Base-by-base conservation (phyloP, 306 rosid genomes). In the Neltuma alba region DNA sequence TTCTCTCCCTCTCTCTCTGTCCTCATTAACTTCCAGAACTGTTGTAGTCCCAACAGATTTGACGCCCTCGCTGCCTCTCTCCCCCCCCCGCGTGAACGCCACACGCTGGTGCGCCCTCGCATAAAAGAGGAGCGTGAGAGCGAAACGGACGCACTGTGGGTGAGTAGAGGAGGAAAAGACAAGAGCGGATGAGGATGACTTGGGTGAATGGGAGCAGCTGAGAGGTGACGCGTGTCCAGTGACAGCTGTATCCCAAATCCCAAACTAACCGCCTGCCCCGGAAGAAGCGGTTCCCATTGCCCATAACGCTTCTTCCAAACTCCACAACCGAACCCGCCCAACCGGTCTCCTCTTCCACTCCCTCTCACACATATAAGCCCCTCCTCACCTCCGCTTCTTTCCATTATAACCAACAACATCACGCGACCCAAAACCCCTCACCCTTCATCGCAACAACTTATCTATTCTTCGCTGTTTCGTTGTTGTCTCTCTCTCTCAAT, bases 211-310 rank as follows among this genome's bases (percentile, higher is more conserved):
- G 74, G 83, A 76, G 87, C 81, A 63, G 48, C 79, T 78, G 5
- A 38, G 71, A 67, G 74, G 50, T 48, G 97, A 95, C 99, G 98
- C 98, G 99, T 96, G 98, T 89, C 83, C 34, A 0, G 34, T 81
- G 2, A 93, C 94, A 96, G 98, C 97, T 96, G 99, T 93, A 91
- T 91, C 85, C 90, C 97, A 92, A 88, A 88, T 48, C 80, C 86
- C 82, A 74, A 70, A 16, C 78, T 37, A 85, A 94, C 98, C 94
- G 97, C 89, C 86, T 76, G 83, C 64, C 86, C 85, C 63, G 81
- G 75, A 75, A 84, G 74, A 90, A 86, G 85, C 93, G 97, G 98
- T 93, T 85, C 83, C 81, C 74, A 71, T 63, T 81, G 70, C 81
- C 86, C 85, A 70, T 75, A 77, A 83, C 87, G 81, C 81, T 70